Evolutionary conservation across 352 stramenopile genomes (phyloP).

Genomic region (Globisporangium spinosum): DNA sequence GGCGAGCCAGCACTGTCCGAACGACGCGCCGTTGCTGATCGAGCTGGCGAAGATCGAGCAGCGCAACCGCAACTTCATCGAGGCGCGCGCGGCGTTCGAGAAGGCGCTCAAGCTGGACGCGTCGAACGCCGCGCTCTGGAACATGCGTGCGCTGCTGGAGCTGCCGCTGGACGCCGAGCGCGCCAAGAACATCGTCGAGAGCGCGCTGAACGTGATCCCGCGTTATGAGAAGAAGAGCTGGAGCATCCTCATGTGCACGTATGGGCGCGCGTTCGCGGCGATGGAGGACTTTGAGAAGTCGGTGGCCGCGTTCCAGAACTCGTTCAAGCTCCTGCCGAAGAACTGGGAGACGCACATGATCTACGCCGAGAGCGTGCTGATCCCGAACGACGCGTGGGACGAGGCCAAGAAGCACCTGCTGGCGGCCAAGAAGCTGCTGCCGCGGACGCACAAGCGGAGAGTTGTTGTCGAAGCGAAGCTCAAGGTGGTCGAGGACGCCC

Average conservation of each 20-base stretch:
- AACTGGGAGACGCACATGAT: conserved; percentile 87
- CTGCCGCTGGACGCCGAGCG: conserved; percentile 58
- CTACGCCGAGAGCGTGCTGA: conserved; percentile 72
- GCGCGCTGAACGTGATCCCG: conserved; percentile 56
- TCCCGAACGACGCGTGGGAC: conserved; percentile 64
- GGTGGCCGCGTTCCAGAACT: conserved; percentile 75
- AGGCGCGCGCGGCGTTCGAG: conserved; percentile 59
- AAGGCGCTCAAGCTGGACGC: conserved; percentile 72
- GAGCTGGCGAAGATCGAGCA: conserved; percentile 84
- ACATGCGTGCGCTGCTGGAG: conserved; percentile 77
- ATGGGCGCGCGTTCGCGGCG: conserved; percentile 65
- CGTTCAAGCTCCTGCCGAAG: conserved; percentile 72
- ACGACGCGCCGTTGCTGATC: conserved; percentile 64
- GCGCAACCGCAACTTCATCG: conserved; percentile 50
- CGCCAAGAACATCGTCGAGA: conserved; percentile 74
- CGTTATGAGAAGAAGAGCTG: conserved; percentile 81
- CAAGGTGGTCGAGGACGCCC: conserved; percentile 32
- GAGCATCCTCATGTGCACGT: conserved; percentile 85
- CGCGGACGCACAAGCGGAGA: conserved; percentile 52
- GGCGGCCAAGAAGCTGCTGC: conserved; percentile 54
- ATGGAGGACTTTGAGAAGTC: conserved; percentile 69
- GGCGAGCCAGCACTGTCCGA: conserved; percentile 63
- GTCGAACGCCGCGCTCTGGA: conserved; percentile 68
- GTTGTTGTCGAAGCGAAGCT: conserved; percentile 59
- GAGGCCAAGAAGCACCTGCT: conserved; percentile 74